Evolutionary conservation across 441 rosid species (phyloP), one percentile per base, ranked within the genome.

Genomic region (Populus hybrid): DNA sequence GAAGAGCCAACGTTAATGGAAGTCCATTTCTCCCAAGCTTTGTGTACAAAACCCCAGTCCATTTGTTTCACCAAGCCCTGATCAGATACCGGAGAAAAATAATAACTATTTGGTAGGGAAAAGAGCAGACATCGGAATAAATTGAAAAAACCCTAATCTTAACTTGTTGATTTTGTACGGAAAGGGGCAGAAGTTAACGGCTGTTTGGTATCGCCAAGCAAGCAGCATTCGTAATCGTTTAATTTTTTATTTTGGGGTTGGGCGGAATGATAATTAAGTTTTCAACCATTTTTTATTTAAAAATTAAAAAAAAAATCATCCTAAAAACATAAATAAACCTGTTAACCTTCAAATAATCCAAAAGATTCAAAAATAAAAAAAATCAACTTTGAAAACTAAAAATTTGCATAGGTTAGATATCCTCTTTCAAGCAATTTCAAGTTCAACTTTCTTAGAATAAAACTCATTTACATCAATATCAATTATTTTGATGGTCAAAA

Each of bases 21-120:
- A 76, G 89, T 88, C 98, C 98, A 93, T 84, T 90, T 90, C n/a
- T 91, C 91, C 98, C 97, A 93, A 75, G 89, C 79, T 86, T 76
- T 91, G 71, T 85, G 85, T 21, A 90, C 87, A 77, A 84, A 89
- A 72, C 75, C 82, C 89, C 91, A 92, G 72, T 95, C 88, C 82
- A 83, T 81, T 67, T 53, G 7, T 53, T 53, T 42, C 50, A 42
- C 50, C 61, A 53, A 11, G 16, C 50, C 61, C 61, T 53, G 61
- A 53, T 18, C 21, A 18, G n/a, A 53, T 3, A 16, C 9, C 0
- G 21, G 50, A 42, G 5, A 50, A 50, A 53, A 53, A 0, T 16
- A 53, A 18, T 6, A 16, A 5, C 61, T 53, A 9, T 53, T 53
- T 18, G 61, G 21, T 18, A 53, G 61, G 61, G 8, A 53, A 53